Evolutionary conservation across 2,329 filamentous ascomycete genomes (phyloP).

Genomic region (Ophiostoma piceae): DNA sequence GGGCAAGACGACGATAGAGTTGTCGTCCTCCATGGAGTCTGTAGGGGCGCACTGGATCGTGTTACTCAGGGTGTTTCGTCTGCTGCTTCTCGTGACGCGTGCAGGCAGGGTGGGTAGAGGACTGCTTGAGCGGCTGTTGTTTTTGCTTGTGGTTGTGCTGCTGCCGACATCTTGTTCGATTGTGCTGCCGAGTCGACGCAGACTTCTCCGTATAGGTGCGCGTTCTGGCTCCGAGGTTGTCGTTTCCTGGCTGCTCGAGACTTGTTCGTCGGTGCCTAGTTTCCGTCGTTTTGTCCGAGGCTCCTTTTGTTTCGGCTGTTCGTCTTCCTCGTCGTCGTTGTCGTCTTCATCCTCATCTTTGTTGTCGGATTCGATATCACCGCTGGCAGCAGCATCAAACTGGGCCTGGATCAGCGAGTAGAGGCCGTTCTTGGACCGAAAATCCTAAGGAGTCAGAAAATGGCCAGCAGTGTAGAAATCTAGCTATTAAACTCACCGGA

Average conservation of each 20-base stretch:
- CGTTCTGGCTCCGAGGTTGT: background rate
- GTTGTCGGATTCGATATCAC: conserved; percentile 21
- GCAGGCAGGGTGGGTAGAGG: background rate
- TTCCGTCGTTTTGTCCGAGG: conserved; percentile 34
- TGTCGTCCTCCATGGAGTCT: background rate
- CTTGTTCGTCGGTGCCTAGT: conserved; percentile 26
- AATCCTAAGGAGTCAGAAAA: conserved; percentile 49
- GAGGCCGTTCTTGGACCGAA: conserved; percentile 65
- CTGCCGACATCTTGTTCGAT: background rate
- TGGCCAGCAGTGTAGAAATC: background rate
- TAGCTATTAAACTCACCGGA: conserved; percentile 47
- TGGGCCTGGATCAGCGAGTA: conserved; percentile 67
- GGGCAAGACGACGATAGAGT: conserved; percentile 23
- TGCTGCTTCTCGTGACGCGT: background rate
- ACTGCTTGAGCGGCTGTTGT: background rate
- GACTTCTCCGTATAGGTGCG: background rate
- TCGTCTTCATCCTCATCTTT: conserved; percentile 17
- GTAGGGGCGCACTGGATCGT: background rate
- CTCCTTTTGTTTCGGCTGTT: background rate
- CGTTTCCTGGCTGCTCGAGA: background rate
- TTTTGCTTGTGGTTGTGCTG: background rate
- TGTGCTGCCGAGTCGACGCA: background rate
- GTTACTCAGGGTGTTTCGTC: background rate
- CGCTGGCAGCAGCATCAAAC: conserved; percentile 46
- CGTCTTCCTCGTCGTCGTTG: conserved; percentile 22